Conservation (phyloP, 352 stramenopile species). For the Pythium guiyangense region DNA sequence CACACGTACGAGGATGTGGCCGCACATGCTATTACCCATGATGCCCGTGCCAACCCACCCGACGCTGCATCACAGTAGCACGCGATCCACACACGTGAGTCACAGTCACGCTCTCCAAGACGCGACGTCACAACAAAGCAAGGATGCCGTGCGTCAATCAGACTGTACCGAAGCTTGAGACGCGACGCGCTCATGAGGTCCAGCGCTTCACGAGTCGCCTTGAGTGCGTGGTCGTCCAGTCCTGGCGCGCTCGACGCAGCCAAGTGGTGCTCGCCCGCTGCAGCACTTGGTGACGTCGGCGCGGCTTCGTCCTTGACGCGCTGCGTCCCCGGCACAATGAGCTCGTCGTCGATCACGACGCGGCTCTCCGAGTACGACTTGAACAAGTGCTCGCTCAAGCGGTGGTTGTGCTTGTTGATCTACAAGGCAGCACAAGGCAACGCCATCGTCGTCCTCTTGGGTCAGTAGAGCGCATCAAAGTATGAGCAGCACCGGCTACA, state of each 20-base stretch:
- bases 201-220: conserved; percentile 48
- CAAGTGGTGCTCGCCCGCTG: conserved; percentile 24
- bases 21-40: conserved; percentile 89
- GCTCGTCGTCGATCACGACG: conserved; percentile 80
- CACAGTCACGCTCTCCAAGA: too few species aligned
- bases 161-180: conserved; percentile 50
- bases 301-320: conserved; percentile 47
- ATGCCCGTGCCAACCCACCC: conserved; percentile 87
- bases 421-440: conserved; percentile 9
- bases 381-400: conserved; percentile 81
- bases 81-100: too few species aligned
- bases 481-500: too few species aligned
- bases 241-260: conserved; percentile 18
- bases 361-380: conserved; percentile 85
- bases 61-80: too few species aligned
- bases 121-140: not conserved
- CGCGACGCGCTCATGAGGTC: conserved; percentile 53
- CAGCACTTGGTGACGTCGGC: conserved; percentile 6
- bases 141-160: not conserved
- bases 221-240: conserved; percentile 56
- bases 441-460: not conserved
- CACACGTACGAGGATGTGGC: conserved; percentile 70
- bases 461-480: not conserved
- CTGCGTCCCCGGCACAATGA: conserved; percentile 44
- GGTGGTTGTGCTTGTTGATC: conserved; percentile 85